These are phyloP conservation scores for Penicillium pancosmium DNA, from an alignment of 495 filamentous ascomycete genomes.

Conservation along the genomic window DNA sequence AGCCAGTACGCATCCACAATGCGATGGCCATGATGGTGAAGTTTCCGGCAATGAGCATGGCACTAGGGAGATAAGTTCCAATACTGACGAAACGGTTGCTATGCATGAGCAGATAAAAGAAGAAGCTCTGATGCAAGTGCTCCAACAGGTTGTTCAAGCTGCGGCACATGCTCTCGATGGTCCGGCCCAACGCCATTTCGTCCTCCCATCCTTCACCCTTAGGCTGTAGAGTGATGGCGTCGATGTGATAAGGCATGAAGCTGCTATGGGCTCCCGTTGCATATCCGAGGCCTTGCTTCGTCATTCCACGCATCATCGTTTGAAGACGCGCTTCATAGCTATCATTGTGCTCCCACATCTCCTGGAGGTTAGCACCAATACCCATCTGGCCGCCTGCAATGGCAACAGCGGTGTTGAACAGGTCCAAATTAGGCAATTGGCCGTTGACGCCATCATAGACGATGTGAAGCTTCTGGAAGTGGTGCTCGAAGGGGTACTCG, in stretches of 20 bases:
- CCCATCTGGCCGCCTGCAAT: conserved; percentile 94
- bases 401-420: conserved; percentile 89
- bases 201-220: conserved; percentile 94
- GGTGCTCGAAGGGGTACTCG: conserved; percentile 85
- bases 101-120: conserved; percentile 95
- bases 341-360: conserved; percentile 83
- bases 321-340: conserved; percentile 79
- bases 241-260: conserved; percentile 98
- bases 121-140: conserved; percentile 98
- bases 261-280: conserved; percentile 90
- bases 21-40: conserved; percentile 95
- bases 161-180: conserved; percentile 84
- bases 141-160: conserved; percentile 96
- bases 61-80: conserved; percentile 93
- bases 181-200: conserved; percentile 90
- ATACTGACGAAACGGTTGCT: conserved; percentile 94
- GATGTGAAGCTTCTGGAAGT: conserved; percentile 85
- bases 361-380: conserved; percentile 77
- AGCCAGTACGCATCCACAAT: conserved; percentile 86
- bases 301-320: conserved; percentile 92
- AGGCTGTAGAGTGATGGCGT: conserved; percentile 90
- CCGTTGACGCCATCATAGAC: conserved; percentile 97
- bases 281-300: conserved; percentile 85
- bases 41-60: conserved; percentile 91
- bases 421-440: conserved; percentile 90